These are phyloP conservation scores for Tolypocladium inflatum DNA, from an alignment of 2,329 filamentous ascomycete species.

Conservation along the genomic window DNA sequence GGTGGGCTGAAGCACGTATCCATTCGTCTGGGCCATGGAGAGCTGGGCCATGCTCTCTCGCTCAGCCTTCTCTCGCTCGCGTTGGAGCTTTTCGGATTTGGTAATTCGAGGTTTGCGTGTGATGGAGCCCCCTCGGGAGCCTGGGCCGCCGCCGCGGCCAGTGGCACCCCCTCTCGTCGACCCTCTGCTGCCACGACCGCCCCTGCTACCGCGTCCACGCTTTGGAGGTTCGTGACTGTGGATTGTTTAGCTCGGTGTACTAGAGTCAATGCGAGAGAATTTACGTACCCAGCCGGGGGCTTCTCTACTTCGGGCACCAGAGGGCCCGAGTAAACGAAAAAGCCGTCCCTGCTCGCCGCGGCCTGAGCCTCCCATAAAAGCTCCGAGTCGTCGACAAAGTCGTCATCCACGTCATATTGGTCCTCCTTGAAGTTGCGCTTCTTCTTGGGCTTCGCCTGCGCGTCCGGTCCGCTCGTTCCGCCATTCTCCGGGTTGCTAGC, in stretches of 20 bases:
- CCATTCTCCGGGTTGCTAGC: constrained; percentile 86
- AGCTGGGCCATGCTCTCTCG: constrained; percentile 45
- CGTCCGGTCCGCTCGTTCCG: constrained; percentile 49
- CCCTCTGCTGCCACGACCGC: constrained; percentile 48
- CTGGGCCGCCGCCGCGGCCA: constrained; percentile 45
- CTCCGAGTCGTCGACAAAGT: constrained; percentile 89
- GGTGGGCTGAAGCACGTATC: constrained; percentile 26
- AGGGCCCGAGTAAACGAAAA: constrained; percentile 95
- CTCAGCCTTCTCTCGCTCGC: constrained; percentile 73
- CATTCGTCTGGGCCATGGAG: constrained; percentile 25
- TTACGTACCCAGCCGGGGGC: constrained; percentile 41
- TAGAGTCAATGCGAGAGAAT: not conserved
- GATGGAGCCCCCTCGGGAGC: constrained; percentile 66
- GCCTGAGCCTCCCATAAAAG: constrained; percentile 92
- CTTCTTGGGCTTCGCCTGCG: constrained; percentile 59
- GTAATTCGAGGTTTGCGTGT: constrained; percentile 77
- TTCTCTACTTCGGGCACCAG: constrained; percentile 82
- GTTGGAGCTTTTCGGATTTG: constrained; percentile 73
- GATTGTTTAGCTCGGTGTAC: constrained; percentile 22
- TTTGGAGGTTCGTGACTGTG: constrained; percentile 61
- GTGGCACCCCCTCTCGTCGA: constrained; percentile 45
- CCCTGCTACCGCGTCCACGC: constrained; percentile 48
- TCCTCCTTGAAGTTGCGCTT: constrained; percentile 74
- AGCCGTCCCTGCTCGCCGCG: constrained; percentile 87
- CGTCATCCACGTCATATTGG: constrained; percentile 75